Evolutionary conservation across 2,329 filamentous ascomycete species (phyloP), one percentile per base, ranked within the genome.

Genomic region (Curvularia hawaiiensis): DNA sequence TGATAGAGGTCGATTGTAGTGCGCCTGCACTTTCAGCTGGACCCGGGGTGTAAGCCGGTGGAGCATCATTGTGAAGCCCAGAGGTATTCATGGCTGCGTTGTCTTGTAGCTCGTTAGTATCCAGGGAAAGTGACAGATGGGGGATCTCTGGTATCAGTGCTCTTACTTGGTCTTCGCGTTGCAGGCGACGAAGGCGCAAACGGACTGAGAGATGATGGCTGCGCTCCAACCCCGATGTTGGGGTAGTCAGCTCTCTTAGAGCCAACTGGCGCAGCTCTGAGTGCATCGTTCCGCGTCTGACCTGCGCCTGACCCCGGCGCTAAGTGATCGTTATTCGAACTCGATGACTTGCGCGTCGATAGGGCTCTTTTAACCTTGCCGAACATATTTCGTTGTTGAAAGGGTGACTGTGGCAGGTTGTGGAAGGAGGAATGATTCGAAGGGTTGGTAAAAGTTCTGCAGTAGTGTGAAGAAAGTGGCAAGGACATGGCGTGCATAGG

Each of bases 11-110:
- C 22, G 58, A 18, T 40, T 26, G 30, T 33, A 57, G 7, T 38
- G 59, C 35, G 9, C 44, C 41, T 20, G 56, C 43, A 22, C 55
- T 54, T 3, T 56, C 16, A 18, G 48, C 56, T 45, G 69, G 61
- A 22, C 69, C 71, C 38, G 74, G 73, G 11, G 75, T 74, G 52
- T 81, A 79, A 7, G 79, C 70, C 45, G 78, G 76, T 48, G 80
- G 76, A 14, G 78, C 73, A 46, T 82, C 80, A 30, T 65, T 64
- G 11, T 65, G 52, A 59, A 70, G 57, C 56, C 58, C 63, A 49
- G 68, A 68, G 8, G 67, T 61, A 47, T 73, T 72, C 61, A 69
- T 70, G 46, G 48, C 68, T 41, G 71, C 43, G 31, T 62, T 64
- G 41, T 66, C 75, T 76, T 43, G 18, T 43, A 24, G 39, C 24